Evolutionary conservation across 148 eudicot species (phyloP).

Genomic region (Heliamphora exappendiculata): DNA sequence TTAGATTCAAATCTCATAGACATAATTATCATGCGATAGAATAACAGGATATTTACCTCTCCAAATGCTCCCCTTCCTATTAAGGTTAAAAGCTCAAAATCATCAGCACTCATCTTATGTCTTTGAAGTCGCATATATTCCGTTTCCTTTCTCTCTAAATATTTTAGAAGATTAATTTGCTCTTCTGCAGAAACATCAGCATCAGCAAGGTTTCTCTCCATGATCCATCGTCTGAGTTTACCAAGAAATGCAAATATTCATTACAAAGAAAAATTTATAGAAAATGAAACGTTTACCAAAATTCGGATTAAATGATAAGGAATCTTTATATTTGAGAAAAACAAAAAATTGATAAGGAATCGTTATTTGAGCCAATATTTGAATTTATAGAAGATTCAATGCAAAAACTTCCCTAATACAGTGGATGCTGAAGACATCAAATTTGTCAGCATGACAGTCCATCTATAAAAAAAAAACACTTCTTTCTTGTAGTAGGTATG

Average conservation of each 20-base stretch:
- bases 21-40: background rate
- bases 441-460: background rate
- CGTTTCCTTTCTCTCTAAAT: slow-evolving; percentile 36
- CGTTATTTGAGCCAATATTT: background rate
- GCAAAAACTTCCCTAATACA: background rate
- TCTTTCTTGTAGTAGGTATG: too few species aligned
- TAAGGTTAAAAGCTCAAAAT: slow-evolving; percentile 34
- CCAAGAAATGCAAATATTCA: background rate
- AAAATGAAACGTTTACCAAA: background rate
- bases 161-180: slow-evolving; percentile 31
- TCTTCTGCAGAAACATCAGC: slow-evolving; percentile 37
- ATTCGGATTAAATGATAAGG: background rate
- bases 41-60: slow-evolving; percentile 24
- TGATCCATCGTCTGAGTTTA: slow-evolving; percentile 19
- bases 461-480: background rate
- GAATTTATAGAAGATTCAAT: background rate
- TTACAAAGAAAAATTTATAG: background rate
- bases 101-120: slow-evolving; percentile 39
- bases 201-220: slow-evolving; percentile 38
- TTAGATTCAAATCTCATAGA: background rate
- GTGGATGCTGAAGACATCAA: background rate
- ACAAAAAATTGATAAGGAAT: background rate
- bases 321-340: background rate
- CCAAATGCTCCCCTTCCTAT: slow-evolving; percentile 45
- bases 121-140: slow-evolving; percentile 42